Evolutionary conservation across 768 basidiomycete species (phyloP).

Genomic region (Dioszegia hungarica): DNA sequence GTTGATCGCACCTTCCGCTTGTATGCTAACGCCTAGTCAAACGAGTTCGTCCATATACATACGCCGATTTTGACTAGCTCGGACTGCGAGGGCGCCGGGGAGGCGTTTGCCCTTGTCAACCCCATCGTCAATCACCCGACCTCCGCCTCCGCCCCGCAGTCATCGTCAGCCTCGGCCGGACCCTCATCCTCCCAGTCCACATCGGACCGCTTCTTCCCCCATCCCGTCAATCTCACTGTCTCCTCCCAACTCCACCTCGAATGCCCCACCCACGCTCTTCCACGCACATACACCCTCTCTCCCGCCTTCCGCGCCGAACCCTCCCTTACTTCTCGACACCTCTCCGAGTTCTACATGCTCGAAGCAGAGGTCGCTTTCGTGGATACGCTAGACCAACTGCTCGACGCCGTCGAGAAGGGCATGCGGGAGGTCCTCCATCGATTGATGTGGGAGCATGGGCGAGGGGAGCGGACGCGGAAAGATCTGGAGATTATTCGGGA

Average conservation of each 20-base stretch:
- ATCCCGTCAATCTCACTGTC: constrained; percentile 73
- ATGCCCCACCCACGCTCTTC: constrained; percentile 68
- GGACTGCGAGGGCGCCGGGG: constrained; percentile 95
- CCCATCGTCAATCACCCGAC: constrained; percentile 2
- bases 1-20: not conserved
- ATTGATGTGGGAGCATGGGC: constrained; percentile 13
- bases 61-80: constrained; percentile 84
- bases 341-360: constrained; percentile 99
- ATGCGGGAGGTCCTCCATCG: constrained; percentile 52
- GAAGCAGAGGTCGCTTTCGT: constrained; percentile 84
- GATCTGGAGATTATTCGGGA: constrained; percentile 12
- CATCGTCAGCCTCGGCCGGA: not conserved
- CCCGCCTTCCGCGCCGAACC: constrained; percentile 94
- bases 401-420: constrained; percentile 58
- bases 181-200: not conserved
- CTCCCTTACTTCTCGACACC: constrained; percentile 79
- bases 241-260: constrained; percentile 96
- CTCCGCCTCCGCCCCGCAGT: not conserved
- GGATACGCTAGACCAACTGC: constrained; percentile 54
- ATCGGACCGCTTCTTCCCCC: constrained; percentile 27
- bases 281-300: constrained; percentile 83
- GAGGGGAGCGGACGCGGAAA: constrained; percentile 8
- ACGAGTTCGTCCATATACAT: constrained; percentile 72
- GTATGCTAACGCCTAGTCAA: too few relatives aligned
- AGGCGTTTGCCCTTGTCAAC: constrained; percentile 63